Evolutionary conservation across 1,139 yeast genomes (phyloP).

Genomic region (Geotrichum carabidarum): DNA sequence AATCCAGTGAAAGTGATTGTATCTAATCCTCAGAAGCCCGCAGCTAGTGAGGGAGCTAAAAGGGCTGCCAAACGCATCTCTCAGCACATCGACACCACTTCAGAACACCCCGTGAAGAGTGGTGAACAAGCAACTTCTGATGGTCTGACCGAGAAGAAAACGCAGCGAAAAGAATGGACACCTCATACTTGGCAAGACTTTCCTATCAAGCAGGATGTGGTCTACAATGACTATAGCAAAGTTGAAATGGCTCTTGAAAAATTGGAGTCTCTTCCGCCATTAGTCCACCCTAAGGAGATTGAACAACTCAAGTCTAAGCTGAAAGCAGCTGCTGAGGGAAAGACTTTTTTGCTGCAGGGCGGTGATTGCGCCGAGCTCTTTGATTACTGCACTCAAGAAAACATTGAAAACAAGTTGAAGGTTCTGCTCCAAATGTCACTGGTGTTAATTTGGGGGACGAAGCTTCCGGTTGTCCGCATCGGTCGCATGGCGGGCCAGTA

Average conservation of each 20-base stretch:
- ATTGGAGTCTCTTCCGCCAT: constrained; percentile 42
- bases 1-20: constrained; percentile 28
- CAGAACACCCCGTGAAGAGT: constrained; percentile 10
- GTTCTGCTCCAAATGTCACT: constrained; percentile 43
- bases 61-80: constrained; percentile 40
- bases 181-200: constrained; percentile 43
- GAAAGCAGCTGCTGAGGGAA: constrained; percentile 42
- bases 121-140: not conserved
- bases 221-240: constrained; percentile 38
- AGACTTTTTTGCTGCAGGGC: constrained; percentile 44
- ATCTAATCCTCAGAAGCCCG: constrained; percentile 36
- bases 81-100: constrained; percentile 30
- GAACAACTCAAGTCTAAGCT: constrained; percentile 36
- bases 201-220: constrained; percentile 44
- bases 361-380: constrained; percentile 47
- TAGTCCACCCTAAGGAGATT: constrained; percentile 41
- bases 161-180: constrained; percentile 32
- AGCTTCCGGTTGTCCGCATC: constrained; percentile 40
- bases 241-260: constrained; percentile 41
- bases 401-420: constrained; percentile 42
- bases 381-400: constrained; percentile 42
- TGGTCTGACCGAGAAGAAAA: not conserved
- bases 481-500: constrained; percentile 46
- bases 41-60: constrained; percentile 38
- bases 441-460: constrained; percentile 42